phyloP scores from a whole-genome alignment of 1,284 basidiomycete genomes.

The Leccinum huronense region DNA sequence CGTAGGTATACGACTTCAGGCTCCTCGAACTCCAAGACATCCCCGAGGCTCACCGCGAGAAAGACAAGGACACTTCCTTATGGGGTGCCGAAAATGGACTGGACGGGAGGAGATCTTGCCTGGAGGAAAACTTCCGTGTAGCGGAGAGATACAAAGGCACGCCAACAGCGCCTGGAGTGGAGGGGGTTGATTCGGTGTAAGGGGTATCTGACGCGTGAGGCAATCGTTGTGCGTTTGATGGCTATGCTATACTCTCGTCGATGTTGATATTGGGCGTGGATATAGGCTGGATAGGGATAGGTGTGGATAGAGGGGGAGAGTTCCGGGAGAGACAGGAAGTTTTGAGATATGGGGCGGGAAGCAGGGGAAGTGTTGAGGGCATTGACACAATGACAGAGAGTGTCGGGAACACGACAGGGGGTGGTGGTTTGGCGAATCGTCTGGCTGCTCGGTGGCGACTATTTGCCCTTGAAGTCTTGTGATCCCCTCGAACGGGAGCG shows the following conservation, averaged over 20 bases:
- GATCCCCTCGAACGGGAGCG: slow-evolving; percentile 61
- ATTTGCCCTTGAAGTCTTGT: slow-evolving; percentile 66
- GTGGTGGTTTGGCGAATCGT: slow-evolving; percentile 50
- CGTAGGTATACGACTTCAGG: slow-evolving; percentile 53
- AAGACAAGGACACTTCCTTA: slow-evolving; percentile 48
- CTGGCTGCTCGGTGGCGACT: slow-evolving; percentile 53
- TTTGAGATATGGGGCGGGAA: slow-evolving; percentile 57
- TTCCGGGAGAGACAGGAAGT: slow-evolving; percentile 46
- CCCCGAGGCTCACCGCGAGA: slow-evolving; percentile 53
- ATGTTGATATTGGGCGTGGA: slow-evolving; percentile 29
- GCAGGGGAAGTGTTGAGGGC: slow-evolving; percentile 50
- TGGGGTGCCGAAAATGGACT: slow-evolving; percentile 71
- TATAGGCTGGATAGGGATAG: slow-evolving; percentile 31
- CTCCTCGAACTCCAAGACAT: slow-evolving; percentile 32
- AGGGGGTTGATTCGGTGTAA: slow-evolving; percentile 46
- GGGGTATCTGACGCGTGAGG: slow-evolving; percentile 53
- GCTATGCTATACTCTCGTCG: slow-evolving; percentile 32
- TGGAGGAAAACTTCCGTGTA: slow-evolving; percentile 46
- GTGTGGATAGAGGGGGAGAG: slow-evolving; percentile 53
- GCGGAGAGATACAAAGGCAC: slow-evolving; percentile 49
- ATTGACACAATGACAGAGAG: slow-evolving; percentile 61
- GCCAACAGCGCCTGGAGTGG: slow-evolving; percentile 35
- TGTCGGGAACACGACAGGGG: slow-evolving; percentile 40
- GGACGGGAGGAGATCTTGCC: slow-evolving; percentile 57
- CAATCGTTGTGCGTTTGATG: slow-evolving; percentile 38